These are phyloP conservation scores for Magnaporthiopsis poae DNA, from an alignment of 2,329 filamentous ascomycete species.

Conservation along the genomic window DNA sequence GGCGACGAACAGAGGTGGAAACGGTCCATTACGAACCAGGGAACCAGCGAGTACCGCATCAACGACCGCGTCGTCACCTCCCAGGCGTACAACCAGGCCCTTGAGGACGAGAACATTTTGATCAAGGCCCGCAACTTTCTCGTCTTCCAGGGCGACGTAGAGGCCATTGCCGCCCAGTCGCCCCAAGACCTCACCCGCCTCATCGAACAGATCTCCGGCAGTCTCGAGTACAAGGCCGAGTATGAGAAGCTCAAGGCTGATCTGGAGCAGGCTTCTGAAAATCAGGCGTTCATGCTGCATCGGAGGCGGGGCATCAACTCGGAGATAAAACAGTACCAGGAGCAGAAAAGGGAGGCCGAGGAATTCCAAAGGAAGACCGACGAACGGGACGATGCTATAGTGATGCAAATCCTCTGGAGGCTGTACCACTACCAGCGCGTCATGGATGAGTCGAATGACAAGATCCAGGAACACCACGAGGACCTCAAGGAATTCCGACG, in stretches of 20 bases:
- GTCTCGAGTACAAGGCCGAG: slow-evolving; percentile 84
- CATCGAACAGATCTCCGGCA: slow-evolving; percentile 96
- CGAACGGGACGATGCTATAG: slow-evolving; percentile 80
- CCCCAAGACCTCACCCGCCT: slow-evolving; percentile 85
- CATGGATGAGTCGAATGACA: slow-evolving; percentile 81
- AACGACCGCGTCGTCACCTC: slow-evolving; percentile 84
- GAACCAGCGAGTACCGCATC: slow-evolving; percentile 91
- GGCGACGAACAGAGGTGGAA: slow-evolving; percentile 95
- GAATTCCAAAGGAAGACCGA: slow-evolving; percentile 84
- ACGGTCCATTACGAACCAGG: slow-evolving; percentile 78
- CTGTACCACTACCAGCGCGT: slow-evolving; percentile 87
- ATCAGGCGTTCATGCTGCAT: slow-evolving; percentile 79
- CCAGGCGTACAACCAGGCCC: slow-evolving; percentile 82
- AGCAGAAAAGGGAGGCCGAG: slow-evolving; percentile 92
- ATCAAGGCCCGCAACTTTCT: slow-evolving; percentile 98
- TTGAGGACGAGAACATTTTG: slow-evolving; percentile 89
- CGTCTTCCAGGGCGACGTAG: slow-evolving; percentile 96
- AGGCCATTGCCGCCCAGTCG: slow-evolving; percentile 90
- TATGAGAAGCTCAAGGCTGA: slow-evolving; percentile 86
- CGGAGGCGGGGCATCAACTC: slow-evolving; percentile 89
- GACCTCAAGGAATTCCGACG: slow-evolving; percentile 87
- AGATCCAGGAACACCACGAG: slow-evolving; percentile 88
- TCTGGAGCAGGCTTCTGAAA: slow-evolving; percentile 76
- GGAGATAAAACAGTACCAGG: slow-evolving; percentile 93
- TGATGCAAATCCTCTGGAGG: slow-evolving; percentile 93